Evolutionary conservation across 1,284 basidiomycete genomes (phyloP), one percentile per base, ranked within the genome.

Genomic region (Trametes pubescens): DNA sequence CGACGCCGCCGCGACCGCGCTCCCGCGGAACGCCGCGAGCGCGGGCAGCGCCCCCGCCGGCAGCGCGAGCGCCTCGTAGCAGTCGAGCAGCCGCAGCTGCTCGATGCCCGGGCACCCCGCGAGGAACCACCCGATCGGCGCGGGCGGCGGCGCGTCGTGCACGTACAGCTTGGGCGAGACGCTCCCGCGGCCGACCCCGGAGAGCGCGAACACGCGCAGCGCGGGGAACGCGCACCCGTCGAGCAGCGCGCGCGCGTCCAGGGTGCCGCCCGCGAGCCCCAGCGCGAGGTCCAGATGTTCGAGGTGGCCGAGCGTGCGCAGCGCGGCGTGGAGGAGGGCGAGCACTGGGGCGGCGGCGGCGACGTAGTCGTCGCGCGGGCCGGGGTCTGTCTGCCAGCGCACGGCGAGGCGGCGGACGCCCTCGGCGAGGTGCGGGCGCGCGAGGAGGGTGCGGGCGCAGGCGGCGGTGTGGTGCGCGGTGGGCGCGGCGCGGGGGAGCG

Each of bases 231-330:
- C 11, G 71, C 74, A 72, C 65, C 72, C 65, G 74, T 68, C 62
- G 34, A 76, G 73, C 26, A 77, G 65, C 21, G 54, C 69, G 75
- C 62, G 61, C 37, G 69, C 69, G 49, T 69, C 65, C 43, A 75
- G 63, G 16, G 70, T 65, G 26, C 65, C 70, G 47, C 75, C 71
- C 35, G 72, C 65, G 53, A 78, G 73, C 4, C 83, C 85, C 32
- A 88, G 79, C 62, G 81, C 81, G 58, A 90, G 77, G 61, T 88
- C 87, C 62, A 89, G 80, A 4, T 80, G 79, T 64, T 87, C 84
- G 61, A 88, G 79, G 52, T 75, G 75, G 22, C 66, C 62, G 35
- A 87, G 77, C 4, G 65, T 71, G 13, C 75, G 79, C 32, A 89
- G 75, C n/a, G 84, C 70, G 49, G 63, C 64, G 63, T 76, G 75